These are phyloP conservation scores for Amaranthus palmeri DNA, from an alignment of 148 eudicot species.

Conservation along the genomic window DNA sequence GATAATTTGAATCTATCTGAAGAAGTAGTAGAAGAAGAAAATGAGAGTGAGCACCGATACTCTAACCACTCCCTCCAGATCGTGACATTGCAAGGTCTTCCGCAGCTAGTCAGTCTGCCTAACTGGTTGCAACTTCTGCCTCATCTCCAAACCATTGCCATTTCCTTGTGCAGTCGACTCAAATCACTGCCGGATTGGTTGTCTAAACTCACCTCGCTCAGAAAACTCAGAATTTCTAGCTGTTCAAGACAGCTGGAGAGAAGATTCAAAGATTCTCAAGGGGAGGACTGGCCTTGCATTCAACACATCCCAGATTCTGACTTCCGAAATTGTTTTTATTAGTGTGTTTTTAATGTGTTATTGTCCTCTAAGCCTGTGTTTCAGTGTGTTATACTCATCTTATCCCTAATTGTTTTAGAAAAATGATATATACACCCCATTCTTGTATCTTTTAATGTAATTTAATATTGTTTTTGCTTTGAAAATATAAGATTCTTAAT, in stretches of 20 bases:
- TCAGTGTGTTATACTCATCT: too few relatives aligned
- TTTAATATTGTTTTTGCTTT: too few relatives aligned
- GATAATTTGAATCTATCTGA: background rate
- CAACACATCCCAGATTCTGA: slow-evolving; percentile 6
- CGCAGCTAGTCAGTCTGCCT: background rate
- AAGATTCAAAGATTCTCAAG: background rate
- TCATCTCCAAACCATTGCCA: slow-evolving; percentile 1
- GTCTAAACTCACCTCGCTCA: slow-evolving; percentile 7
- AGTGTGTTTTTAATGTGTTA: too few relatives aligned
- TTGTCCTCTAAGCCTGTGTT: too few relatives aligned
- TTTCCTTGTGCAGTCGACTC: background rate
- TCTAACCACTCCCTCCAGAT: background rate
- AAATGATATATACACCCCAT: too few relatives aligned
- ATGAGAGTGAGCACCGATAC: background rate
- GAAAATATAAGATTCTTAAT: too few relatives aligned
- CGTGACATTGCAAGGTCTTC: background rate
- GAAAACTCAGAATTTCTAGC: background rate
- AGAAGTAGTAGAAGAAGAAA: background rate
- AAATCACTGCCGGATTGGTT: slow-evolving; percentile 17
- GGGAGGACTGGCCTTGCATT: slow-evolving; percentile 3
- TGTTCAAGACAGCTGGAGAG: background rate
- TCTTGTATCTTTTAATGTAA: too few relatives aligned
- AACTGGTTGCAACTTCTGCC: slow-evolving; percentile 1
- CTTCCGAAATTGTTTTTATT: too few relatives aligned
- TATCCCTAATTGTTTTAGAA: too few relatives aligned